Percentiles rank a stretch among this genome's conserved stretches.
Evolutionary conservation across 176 grass and related monocot species (phyloP).

Genomic region (Avena insularis): DNA sequence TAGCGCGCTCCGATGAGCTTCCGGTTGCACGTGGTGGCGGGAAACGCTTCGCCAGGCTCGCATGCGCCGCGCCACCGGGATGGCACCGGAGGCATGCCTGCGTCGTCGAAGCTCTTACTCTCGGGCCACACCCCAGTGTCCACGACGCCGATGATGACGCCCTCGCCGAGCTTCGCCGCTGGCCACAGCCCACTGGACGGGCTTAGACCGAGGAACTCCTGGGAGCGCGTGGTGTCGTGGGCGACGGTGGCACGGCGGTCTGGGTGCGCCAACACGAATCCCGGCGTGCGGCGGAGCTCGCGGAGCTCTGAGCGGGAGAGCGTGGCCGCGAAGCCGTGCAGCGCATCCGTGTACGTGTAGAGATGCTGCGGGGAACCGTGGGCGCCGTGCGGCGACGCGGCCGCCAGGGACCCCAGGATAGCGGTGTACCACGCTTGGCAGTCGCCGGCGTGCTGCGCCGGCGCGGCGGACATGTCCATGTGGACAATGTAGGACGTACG

Average conservation of each 20-base stretch:
- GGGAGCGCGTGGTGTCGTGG: conserved; percentile 52
- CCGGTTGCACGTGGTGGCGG: conserved; percentile 53
- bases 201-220: conserved; percentile 45
- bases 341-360: conserved; percentile 45
- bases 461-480: too few relatives aligned
- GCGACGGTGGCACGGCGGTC: not conserved
- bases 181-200: conserved; percentile 28
- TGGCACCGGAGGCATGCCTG: conserved; percentile 39
- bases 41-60: conserved; percentile 49
- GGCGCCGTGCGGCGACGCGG: not conserved
- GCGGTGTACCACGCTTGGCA: conserved; percentile 42
- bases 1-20: conserved; percentile 69
- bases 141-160: conserved; percentile 20
- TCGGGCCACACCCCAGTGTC: conserved; percentile 50
- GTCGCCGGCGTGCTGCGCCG: too few relatives aligned
- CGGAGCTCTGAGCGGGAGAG: conserved; percentile 35
- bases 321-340: conserved; percentile 48
- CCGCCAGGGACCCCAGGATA: not conserved
- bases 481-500: too few relatives aligned
- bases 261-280: conserved; percentile 39
- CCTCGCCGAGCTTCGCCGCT: conserved; percentile 24
- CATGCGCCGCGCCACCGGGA: conserved; percentile 47
- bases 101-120: not conserved
- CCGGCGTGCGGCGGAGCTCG: conserved; percentile 5
- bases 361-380: not conserved